Evolutionary conservation across 2,329 filamentous ascomycete genomes (phyloP).

Genomic region (Arthrobotrys musiformis): DNA sequence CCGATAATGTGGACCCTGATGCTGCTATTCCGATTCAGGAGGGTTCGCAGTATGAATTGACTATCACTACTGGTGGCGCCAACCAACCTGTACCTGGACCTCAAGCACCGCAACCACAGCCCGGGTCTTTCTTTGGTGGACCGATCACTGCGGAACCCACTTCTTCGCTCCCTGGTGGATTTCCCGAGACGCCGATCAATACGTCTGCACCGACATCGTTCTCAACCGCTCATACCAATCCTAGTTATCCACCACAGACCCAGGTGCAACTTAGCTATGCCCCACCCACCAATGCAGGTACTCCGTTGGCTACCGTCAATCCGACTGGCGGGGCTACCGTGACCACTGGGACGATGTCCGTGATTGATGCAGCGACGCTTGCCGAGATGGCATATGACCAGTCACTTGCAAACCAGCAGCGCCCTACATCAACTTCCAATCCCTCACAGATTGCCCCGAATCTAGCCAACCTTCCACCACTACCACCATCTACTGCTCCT

Average conservation of each 20-base stretch:
- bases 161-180: conserved; percentile 23
- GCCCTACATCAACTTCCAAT: conserved; percentile 29
- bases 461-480: conserved; percentile 32
- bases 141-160: conserved; percentile 41
- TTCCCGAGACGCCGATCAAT: conserved; percentile 31
- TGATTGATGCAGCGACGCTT: conserved; percentile 44
- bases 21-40: conserved; percentile 45
- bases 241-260: conserved; percentile 36
- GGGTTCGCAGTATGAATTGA: conserved; percentile 47
- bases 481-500: conserved; percentile 44
- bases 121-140: conserved; percentile 31
- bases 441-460: conserved; percentile 1
- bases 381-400: conserved; percentile 50
- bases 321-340: neutral
- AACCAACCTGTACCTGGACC: neutral
- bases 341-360: conserved; percentile 26
- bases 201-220: conserved; percentile 28
- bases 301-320: neutral
- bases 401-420: conserved; percentile 33
- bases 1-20: conserved; percentile 38
- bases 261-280: conserved; percentile 14
- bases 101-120: conserved; percentile 6
- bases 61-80: conserved; percentile 21
- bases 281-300: conserved; percentile 5
- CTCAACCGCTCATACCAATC: conserved; percentile 22